Conservation (phyloP, 306 rosid genomes). For the Pterocarpus macrocarpus region DNA sequence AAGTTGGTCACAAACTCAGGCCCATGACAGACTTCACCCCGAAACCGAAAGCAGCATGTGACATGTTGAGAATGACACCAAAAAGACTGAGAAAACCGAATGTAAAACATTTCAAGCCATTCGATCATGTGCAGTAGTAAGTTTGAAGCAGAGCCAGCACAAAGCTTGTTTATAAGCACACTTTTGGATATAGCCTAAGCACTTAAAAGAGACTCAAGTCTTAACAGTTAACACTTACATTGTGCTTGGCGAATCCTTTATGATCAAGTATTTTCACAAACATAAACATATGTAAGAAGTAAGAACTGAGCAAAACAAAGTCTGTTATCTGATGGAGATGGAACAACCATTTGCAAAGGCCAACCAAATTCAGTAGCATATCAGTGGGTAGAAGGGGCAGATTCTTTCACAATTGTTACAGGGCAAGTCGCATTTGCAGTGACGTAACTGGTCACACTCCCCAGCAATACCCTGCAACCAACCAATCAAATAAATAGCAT, state of each 20-base stretch:
- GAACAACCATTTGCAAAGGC: slow-evolving; percentile 4
- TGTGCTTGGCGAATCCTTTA: neutral
- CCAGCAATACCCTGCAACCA: slow-evolving; percentile 61
- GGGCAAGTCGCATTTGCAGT: slow-evolving; percentile 59
- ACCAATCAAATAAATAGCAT: slow-evolving; percentile 26
- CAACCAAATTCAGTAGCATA: slow-evolving; percentile 8
- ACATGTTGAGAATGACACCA: slow-evolving; percentile 1
- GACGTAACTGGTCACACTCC: slow-evolving; percentile 66
- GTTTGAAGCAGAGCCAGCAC: slow-evolving; percentile 42
- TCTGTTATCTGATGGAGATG: neutral
- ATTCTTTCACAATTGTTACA: slow-evolving; percentile 58
- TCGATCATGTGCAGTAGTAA: neutral
- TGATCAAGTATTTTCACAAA: slow-evolving; percentile 9
- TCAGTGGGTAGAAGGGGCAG: slow-evolving; percentile 43
- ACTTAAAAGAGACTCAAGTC: slow-evolving; percentile 2
- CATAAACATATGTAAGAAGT: slow-evolving; percentile 14
- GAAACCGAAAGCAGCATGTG: neutral
- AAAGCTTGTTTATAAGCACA: slow-evolving; percentile 42
- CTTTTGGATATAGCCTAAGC: slow-evolving; percentile 21
- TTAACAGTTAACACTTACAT: neutral
- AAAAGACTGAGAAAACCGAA: neutral
- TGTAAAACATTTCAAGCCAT: slow-evolving; percentile 24
- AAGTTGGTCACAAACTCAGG: too few relatives aligned
- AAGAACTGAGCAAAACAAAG: neutral
- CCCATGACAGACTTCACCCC: neutral